Evolutionary conservation across 257 asterid species (phyloP).

Genomic region (Penstemon barbatus): DNA sequence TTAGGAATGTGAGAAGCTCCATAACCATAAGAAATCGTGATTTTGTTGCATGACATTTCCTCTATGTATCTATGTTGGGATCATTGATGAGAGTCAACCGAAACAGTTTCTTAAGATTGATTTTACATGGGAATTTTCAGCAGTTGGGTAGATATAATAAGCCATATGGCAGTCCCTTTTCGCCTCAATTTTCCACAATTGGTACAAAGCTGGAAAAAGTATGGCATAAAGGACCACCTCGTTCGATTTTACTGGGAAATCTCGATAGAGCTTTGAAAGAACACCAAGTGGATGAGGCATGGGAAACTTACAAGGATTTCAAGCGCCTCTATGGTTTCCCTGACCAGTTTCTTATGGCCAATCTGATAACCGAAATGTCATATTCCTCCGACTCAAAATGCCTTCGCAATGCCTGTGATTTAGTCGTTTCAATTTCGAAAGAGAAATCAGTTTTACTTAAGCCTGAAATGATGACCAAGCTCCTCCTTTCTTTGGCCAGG

Average conservation of each 20-base stretch:
- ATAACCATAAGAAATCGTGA: background rate
- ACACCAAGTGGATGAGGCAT: constrained; percentile 62
- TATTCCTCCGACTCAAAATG: constrained; percentile 60
- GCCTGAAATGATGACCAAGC: constrained; percentile 55
- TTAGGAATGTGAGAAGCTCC: background rate
- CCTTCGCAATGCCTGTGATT: constrained; percentile 61
- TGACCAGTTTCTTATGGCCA: constrained; percentile 40
- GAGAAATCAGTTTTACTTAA: constrained; percentile 52
- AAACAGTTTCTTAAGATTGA: constrained; percentile 32
- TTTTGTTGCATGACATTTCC: constrained; percentile 4
- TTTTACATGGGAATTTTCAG: constrained; percentile 30
- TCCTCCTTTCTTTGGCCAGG: constrained; percentile 65
- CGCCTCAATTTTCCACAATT: constrained; percentile 30
- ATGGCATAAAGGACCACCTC: constrained; percentile 41
- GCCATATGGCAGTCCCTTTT: constrained; percentile 6
- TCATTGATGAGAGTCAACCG: constrained; percentile 28
- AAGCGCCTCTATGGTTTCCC: constrained; percentile 69
- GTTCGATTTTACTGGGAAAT: constrained; percentile 46
- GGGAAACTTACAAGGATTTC: constrained; percentile 63
- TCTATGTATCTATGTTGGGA: constrained; percentile 21
- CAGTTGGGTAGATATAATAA: constrained; percentile 19
- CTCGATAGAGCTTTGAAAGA: constrained; percentile 62
- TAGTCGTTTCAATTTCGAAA: constrained; percentile 49
- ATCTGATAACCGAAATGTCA: constrained; percentile 57
- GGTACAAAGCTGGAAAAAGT: constrained; percentile 37